Percentiles rank a stretch among this genome's conserved stretches.
Conservation (phyloP, 2,329 filamentous ascomycete genomes). For the Chaetoscypha palmicola region DNA sequence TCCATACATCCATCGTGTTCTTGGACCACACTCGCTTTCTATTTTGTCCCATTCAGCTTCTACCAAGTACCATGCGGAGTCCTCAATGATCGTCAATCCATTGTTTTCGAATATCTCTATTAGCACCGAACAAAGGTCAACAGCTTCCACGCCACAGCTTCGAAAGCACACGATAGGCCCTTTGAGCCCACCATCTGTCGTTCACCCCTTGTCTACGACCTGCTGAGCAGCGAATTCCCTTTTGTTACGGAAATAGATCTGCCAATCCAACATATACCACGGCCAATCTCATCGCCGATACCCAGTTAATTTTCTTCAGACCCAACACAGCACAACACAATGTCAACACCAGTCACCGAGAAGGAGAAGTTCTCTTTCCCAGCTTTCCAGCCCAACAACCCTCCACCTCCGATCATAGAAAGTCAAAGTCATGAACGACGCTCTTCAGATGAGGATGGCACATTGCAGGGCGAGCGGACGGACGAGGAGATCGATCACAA, state of each 20-base stretch:
- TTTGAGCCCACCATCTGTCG: background rate
- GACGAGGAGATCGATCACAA: conserved; percentile 31
- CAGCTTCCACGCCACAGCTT: background rate
- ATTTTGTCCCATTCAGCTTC: too few species aligned
- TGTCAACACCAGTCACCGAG: conserved; percentile 27
- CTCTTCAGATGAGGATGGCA: conserved; percentile 31
- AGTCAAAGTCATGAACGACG: conserved; percentile 13
- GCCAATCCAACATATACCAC: background rate
- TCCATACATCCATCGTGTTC: too few species aligned
- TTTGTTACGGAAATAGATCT: background rate
- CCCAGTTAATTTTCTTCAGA: background rate
- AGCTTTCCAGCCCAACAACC: conserved; percentile 21
- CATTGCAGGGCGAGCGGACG: conserved; percentile 21
- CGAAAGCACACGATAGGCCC: background rate
- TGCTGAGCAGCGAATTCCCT: background rate
- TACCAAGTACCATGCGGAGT: too few species aligned
- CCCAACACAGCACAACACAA: conserved; percentile 6
- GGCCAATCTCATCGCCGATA: too few species aligned
- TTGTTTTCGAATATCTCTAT: too few species aligned
- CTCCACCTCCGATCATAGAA: background rate
- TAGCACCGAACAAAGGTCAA: background rate
- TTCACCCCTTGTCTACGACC: background rate
- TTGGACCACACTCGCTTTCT: too few species aligned
- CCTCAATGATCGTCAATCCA: too few species aligned
- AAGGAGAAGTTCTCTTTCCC: conserved; percentile 30